Base-by-base conservation (phyloP, 495 filamentous ascomycete species). In the Aspergillus diversus region DNA sequence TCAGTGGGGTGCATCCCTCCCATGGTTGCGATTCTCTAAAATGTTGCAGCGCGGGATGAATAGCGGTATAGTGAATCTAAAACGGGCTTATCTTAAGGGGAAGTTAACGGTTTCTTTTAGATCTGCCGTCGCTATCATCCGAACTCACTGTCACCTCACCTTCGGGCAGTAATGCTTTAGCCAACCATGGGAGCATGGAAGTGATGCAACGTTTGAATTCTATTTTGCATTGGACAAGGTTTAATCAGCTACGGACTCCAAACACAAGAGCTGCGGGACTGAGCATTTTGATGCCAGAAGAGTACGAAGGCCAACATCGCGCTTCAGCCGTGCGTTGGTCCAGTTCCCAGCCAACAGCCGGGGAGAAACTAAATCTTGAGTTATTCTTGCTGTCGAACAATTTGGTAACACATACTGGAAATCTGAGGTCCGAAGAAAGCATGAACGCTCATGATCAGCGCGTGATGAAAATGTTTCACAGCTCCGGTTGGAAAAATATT, bases 371-470 rank as follows among this genome's bases (percentile, higher is more conserved):
- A 27, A 17, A 33, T 9, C 15, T 66, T 13, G 60, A 62, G 16
- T 27, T 66, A 39, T 66, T 59, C 37, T 43, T 66, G 35, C 27
- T 66, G 32, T 66, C 59, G 3, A 66, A 66, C 34, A 66, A 63
- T 35, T 15, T 66, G 39, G 33, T 55, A 5, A 43, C 59, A 6
- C 53, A 61, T 57, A 54, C 27, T 9, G 31, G 58, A n/a, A 17
- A 31, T 9, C 55, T 43, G 5, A 55, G 34, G 39, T 55, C 59
- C 17, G 4, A 8, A 11, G 15, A 47, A 35, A 43, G 27, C 39
- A 63, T 62, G 46, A 4, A 34, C 12, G 39, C 48, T 4, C 52
- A 62, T 39, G 59, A 65, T 43, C n/a, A n/a, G 11, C 54, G 43
- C 16, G 55, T 62, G 4, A 46, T 62, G 35, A 27, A 59, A 59